Conservation (phyloP, 1,284 basidiomycete species). For the Meripilus lineatus region DNA sequence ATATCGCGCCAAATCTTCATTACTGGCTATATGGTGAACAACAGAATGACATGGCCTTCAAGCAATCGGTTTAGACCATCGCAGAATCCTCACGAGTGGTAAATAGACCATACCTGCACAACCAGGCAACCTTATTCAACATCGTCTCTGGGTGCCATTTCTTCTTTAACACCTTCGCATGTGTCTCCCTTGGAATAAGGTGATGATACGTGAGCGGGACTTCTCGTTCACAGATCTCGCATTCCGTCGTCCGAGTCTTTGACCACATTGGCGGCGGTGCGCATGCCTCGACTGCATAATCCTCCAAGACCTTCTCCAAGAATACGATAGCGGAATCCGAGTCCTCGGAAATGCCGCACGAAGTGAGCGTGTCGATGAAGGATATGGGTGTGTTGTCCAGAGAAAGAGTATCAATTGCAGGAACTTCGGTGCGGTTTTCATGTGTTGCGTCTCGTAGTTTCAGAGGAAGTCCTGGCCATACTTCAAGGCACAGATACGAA, state of each 20-base stretch:
- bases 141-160: conserved; percentile 47
- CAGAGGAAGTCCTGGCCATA: conserved; percentile 38
- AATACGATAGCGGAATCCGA: conserved; percentile 34
- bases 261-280: conserved; percentile 46
- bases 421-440: conserved; percentile 25
- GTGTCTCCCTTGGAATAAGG: conserved; percentile 48
- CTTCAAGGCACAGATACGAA: conserved; percentile 43
- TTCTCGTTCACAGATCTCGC: conserved; percentile 51
- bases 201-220: conserved; percentile 56
- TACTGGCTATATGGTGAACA: conserved; percentile 44
- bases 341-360: conserved; percentile 40
- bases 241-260: conserved; percentile 43
- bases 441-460: conserved; percentile 33
- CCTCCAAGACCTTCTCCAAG: conserved; percentile 34
- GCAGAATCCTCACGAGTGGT: background rate
- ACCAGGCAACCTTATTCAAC: conserved; percentile 53
- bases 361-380: conserved; percentile 43
- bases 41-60: conserved; percentile 43
- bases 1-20: conserved; percentile 44
- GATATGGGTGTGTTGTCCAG: conserved; percentile 29
- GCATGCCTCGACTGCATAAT: conserved; percentile 37
- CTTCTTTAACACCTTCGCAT: conserved; percentile 47
- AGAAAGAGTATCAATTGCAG: conserved; percentile 30
- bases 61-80: background rate
- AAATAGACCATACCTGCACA: conserved; percentile 37